Base-by-base conservation (phyloP, 495 filamentous ascomycete genomes). In the Annulohypoxylon moriforme region DNA sequence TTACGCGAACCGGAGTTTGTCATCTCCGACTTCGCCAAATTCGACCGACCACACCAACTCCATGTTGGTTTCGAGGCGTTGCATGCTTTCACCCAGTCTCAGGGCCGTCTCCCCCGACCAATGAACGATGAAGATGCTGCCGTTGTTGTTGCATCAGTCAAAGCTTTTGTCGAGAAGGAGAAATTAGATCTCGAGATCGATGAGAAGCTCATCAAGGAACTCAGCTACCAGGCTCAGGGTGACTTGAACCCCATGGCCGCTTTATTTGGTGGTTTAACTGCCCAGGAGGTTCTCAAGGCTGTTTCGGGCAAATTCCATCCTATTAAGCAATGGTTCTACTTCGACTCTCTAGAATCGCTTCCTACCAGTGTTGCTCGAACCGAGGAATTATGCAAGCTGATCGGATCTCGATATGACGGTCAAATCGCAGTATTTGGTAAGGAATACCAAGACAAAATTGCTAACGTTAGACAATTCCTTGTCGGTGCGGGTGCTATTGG, bases 401-500 rank as follows among this genome's bases (percentile, higher is more conserved):
- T 86, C 16, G 90, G 90, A 31, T 89, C 88, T 33, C 91, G 96
- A 55, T 98, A 99, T 76, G 96, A 98, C 79, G 96, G 96, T 7
- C 96, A 99, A 75, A 96, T 99, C 73, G 96, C 93, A 8, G 96
- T 99, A 1, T 97, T 98, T 71, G 96, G 96, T 56, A 91, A 87
- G 69, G 93, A 97, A 52, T 98, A 89, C 82, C 96, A 98, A 77
- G 92, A 97, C 38, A 98, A 96, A 84, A 84, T 99, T 71, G 85
- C 91, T 58, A 96, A 98, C 75, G 79, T 93, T 42, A 95, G 89
- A 53, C 86, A 97, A 75, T 99, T 99, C 85, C 86, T 99, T 22
- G 96, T 99, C 56, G 96, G 96, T 67, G 93, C 96, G 24, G 96
- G 96, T 67, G 96, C 96, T 64, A 99, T 99, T 78, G 96, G 96